Percentiles rank a stretch among this genome's conserved stretches.
Conservation (phyloP, 441 rosid species). For the Eruca vesicaria region DNA sequence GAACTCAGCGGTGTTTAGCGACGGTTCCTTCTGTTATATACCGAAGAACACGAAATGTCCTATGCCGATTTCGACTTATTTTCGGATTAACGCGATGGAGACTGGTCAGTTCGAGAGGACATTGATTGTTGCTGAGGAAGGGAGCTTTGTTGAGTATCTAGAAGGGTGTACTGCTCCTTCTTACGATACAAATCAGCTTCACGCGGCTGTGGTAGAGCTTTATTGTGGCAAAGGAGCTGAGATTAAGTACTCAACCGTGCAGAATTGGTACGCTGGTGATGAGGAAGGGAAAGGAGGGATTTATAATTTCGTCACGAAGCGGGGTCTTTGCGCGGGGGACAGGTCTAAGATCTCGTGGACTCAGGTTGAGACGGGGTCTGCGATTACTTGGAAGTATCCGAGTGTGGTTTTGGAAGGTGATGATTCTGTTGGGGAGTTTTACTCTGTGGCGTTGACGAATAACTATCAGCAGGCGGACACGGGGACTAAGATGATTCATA, state of each 20-base stretch:
- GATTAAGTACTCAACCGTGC: slow-evolving; percentile 88
- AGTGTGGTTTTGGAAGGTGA: slow-evolving; percentile 93
- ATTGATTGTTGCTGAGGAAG: slow-evolving; percentile 87
- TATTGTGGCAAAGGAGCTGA: slow-evolving; percentile 79
- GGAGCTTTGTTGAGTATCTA: slow-evolving; percentile 87
- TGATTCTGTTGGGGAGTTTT: slow-evolving; percentile 84
- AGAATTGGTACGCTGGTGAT: slow-evolving; percentile 96
- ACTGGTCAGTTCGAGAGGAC: slow-evolving; percentile 99
- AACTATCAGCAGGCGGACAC: slow-evolving; percentile 96
- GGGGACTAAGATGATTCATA: slow-evolving; percentile 95
- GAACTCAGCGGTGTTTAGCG: slow-evolving; percentile 91
- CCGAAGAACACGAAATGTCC: slow-evolving; percentile 84
- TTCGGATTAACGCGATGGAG: slow-evolving; percentile 81
- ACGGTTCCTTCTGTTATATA: slow-evolving; percentile 82
- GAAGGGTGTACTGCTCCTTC: slow-evolving; percentile 98
- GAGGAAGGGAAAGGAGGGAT: slow-evolving; percentile 90
- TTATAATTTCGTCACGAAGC: slow-evolving; percentile 89
- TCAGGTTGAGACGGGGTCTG: slow-evolving; percentile 97
- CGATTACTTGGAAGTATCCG: slow-evolving; percentile 95
- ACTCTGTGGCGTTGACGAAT: slow-evolving; percentile 91
- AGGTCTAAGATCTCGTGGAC: slow-evolving; percentile 95
- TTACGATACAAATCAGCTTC: slow-evolving; percentile 86
- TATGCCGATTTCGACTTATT: slow-evolving; percentile 91
- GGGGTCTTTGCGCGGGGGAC: slow-evolving; percentile 81
- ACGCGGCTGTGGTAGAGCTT: slow-evolving; percentile 93